Evolutionary conservation across 352 stramenopile species (phyloP), one percentile per base, ranked within the genome.

Genomic region (Phytophthora pinifolia): DNA sequence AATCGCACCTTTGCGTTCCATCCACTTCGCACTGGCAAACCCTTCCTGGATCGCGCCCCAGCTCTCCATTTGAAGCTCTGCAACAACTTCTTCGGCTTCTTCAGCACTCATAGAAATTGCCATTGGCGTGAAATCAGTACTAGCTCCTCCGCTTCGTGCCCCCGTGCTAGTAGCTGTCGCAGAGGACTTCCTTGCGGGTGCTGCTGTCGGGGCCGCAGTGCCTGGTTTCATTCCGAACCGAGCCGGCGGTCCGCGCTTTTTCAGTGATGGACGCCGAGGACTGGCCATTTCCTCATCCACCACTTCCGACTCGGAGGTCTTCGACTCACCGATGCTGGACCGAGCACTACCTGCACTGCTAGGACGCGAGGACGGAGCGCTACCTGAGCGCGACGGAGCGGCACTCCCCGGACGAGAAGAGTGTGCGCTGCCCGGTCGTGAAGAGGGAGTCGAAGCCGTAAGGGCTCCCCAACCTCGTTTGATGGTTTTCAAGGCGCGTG

Each of bases 11-110:
- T 93, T 96, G 3, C 86, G 79, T 25, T 93, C 84, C 55, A 83
- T 85, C 86, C 86, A 96, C 46, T 94, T 93, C 8, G 74, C 46
- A 33, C 83, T 94, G 1, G 54, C 60, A 57, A 96, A 89, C 0
- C 76, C 79, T 38, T 80, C 66, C 6, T 74, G 41, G 36, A 91
- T 84, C 0, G 59, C 49, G 25, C 20, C 22, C 78, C 78, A 96
- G 14, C 59, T 70, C 3, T 82, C 74, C n/a, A 93, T 69, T n/a
- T 74, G 57, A 32, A 93, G 42, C 0, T 86, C 75, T 8, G 50
- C 44, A 34, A 94, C 51, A 1, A 91, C 62, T 2, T 59, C 53
- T 38, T 89, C 79, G 1, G 84, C 82, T 53, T 96, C 86, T 49
- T 91, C 84, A 22, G 67, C 46, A n/a, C 59, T 67, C 20, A 90